Evolutionary conservation across 1,139 yeast genomes (phyloP).

Genomic region (Geotrichum cucujoidarum): DNA sequence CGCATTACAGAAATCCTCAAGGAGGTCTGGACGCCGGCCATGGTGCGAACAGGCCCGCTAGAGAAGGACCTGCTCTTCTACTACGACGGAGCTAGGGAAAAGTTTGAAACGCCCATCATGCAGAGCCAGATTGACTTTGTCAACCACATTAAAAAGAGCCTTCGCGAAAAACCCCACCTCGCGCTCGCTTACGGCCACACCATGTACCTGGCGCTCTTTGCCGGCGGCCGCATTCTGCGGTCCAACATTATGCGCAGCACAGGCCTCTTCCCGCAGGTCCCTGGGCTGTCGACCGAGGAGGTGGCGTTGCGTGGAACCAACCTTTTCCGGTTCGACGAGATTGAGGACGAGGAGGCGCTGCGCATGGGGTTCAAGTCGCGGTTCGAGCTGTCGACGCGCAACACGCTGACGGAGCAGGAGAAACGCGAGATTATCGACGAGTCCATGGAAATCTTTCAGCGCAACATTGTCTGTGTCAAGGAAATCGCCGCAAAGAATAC

Average conservation of each 20-base stretch:
- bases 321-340: conserved; percentile 54
- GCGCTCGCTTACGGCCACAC: conserved; percentile 83
- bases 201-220: conserved; percentile 78
- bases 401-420: conserved; percentile 60
- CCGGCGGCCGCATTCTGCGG: conserved; percentile 75
- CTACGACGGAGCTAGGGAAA: conserved; percentile 51
- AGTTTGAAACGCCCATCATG: conserved; percentile 55
- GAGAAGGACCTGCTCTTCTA: conserved; percentile 63
- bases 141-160: conserved; percentile 52
- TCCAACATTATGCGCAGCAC: conserved; percentile 61
- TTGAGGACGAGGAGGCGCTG: conserved; percentile 60
- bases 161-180: conserved; percentile 61
- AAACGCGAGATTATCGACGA: conserved; percentile 67
- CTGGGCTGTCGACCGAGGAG: conserved; percentile 58
- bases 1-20: conserved; percentile 37
- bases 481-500: conserved; percentile 62
- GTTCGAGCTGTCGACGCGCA: conserved; percentile 71
- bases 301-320: conserved; percentile 60
- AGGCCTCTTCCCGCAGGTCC: conserved; percentile 70
- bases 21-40: conserved; percentile 66
- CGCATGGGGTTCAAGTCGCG: conserved; percentile 66
- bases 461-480: conserved; percentile 54
- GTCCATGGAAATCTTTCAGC: conserved; percentile 58
- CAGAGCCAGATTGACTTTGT: conserved; percentile 58
- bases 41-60: conserved; percentile 57